These are phyloP conservation scores for Ganoderma lingzhi DNA, from an alignment of 1,284 basidiomycete species.

Conservation along the genomic window DNA sequence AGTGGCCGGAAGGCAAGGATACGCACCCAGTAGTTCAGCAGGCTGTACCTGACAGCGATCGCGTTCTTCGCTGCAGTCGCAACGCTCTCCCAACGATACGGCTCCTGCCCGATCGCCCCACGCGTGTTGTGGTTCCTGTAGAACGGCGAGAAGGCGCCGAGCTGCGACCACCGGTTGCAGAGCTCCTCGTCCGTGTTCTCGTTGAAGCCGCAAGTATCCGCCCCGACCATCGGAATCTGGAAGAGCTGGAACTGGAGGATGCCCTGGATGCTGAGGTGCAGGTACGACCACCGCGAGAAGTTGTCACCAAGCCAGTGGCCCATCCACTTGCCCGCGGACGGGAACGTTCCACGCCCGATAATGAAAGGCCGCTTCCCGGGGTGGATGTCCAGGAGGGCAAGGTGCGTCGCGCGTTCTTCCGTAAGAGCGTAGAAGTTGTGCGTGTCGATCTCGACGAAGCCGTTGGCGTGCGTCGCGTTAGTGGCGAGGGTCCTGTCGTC, in stretches of 20 bases:
- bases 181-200: conserved; percentile 78
- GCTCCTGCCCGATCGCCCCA: conserved; percentile 73
- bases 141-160: conserved; percentile 78
- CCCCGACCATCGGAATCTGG: conserved; percentile 81
- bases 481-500: conserved; percentile 61
- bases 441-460: conserved; percentile 63
- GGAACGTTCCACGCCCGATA: conserved; percentile 72
- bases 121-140: conserved; percentile 74
- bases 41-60: conserved; percentile 68
- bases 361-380: conserved; percentile 71
- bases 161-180: conserved; percentile 85
- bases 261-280: conserved; percentile 70
- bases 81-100: conserved; percentile 80
- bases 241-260: conserved; percentile 80
- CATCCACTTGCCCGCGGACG: conserved; percentile 68
- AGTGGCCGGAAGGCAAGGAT: conserved; percentile 41
- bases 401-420: conserved; percentile 68
- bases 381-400: conserved; percentile 58
- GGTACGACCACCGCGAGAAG: conserved; percentile 71
- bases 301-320: conserved; percentile 67
- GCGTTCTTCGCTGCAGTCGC: conserved; percentile 73
- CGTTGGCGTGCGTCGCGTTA: conserved; percentile 66
- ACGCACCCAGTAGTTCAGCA: conserved; percentile 80
- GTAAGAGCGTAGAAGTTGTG: conserved; percentile 75
- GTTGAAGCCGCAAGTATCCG: conserved; percentile 61